Base-by-base conservation (phyloP, 805 yeast species). In the Saturnispora hagleri region DNA sequence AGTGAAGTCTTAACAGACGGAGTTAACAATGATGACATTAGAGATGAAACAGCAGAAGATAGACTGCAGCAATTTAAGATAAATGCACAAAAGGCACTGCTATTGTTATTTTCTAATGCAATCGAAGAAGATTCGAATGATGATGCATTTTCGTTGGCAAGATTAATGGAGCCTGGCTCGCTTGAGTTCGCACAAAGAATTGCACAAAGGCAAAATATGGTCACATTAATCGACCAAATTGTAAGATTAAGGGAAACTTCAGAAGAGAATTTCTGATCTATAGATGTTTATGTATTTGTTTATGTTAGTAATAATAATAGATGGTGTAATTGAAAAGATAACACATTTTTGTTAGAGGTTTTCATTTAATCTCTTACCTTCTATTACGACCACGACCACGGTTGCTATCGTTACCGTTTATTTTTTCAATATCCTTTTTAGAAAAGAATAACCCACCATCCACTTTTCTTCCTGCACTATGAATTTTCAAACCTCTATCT, bases 131-230 rank as follows among this genome's bases (percentile, higher is more conserved):
- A 43, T n/a, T 44, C 95, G 12, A 36, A 36, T n/a, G 75, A 76
- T 50, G 84, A 83, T 64, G 93, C 95, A 1, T 71, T 80, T 55
- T 81, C 84, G 34, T 65, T 93, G 28, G 89, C 81, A 7, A 75
- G 20, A 17, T 28, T 50, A 22, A 50, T 50, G 52, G 52, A 50
- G 18, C 26, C 34, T 18, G 28, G 33, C 15, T 50, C 96, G 3
- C 69, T 90, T 55, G 76, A 75, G 51, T 97, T 97, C 0, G 96
- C 97, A 1, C 72, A 79, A 13, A 85, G 85, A 67, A 86, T 91
- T 51, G 89, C 96, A 0, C 86, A 86, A 61, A 76, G 96, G 54
- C 75, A 80, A 51, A 83, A 79, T 33, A 64, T 81, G 61, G 68
- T 71, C 15, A 61, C 69, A 1, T 63, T 86, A 53, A 81, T 80